phyloP scores from a whole-genome alignment of 1,139 yeast genomes.

The Groenewaldozyma auringiensis region DNA sequence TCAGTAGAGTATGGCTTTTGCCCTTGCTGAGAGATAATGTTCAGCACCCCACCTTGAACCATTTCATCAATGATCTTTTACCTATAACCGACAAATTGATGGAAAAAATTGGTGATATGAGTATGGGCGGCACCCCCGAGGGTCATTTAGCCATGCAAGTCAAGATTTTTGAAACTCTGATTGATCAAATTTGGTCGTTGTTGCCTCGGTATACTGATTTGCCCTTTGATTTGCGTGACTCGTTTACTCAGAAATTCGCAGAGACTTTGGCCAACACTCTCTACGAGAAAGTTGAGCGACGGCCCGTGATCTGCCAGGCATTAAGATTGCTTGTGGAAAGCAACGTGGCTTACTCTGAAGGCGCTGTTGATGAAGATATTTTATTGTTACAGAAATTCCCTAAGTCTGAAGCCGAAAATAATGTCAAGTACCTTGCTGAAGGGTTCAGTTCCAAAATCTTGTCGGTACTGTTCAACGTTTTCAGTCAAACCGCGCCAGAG shows the following conservation, averaged over 20 bases:
- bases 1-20: slow-evolving; percentile 91
- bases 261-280: slow-evolving; percentile 63
- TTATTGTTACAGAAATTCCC: slow-evolving; percentile 58
- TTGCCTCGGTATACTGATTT: slow-evolving; percentile 85
- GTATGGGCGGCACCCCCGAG: slow-evolving; percentile 21
- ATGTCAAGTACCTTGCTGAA: slow-evolving; percentile 53
- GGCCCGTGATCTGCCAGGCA: slow-evolving; percentile 76
- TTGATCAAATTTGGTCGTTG: slow-evolving; percentile 89
- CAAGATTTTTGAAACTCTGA: slow-evolving; percentile 72
- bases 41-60: slow-evolving; percentile 58
- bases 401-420: slow-evolving; percentile 44
- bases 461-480: slow-evolving; percentile 85
- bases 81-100: slow-evolving; percentile 62
- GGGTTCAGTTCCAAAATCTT: slow-evolving; percentile 64
- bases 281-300: slow-evolving; percentile 65
- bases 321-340: slow-evolving; percentile 73
- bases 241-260: slow-evolving; percentile 74
- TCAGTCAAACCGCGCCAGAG: slow-evolving; percentile 77
- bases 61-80: slow-evolving; percentile 52
- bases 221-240: slow-evolving; percentile 59
- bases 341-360: slow-evolving; percentile 52
- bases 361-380: slow-evolving; percentile 50
- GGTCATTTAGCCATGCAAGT: slow-evolving; percentile 45
- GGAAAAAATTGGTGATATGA: slow-evolving; percentile 38
- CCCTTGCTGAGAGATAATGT: slow-evolving; percentile 90